A percentile compares a stretch with the other conserved stretches of the same genome.
Evolutionary conservation across 495 filamentous ascomycete genomes (phyloP).

Genomic region (Platismatia glauca): DNA sequence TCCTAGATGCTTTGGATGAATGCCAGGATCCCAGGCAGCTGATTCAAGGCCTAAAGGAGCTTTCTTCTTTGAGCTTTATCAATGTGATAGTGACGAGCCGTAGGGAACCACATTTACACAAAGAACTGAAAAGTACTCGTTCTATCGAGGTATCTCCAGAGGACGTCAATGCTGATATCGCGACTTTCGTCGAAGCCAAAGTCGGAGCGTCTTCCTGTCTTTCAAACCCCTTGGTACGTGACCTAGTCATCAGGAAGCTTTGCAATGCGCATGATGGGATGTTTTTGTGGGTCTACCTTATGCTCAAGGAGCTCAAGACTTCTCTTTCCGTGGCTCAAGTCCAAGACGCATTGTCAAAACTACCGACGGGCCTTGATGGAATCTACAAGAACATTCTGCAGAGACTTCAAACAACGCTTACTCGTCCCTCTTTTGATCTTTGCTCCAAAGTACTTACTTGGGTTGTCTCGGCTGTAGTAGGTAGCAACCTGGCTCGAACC

Average conservation of each 20-base stretch:
- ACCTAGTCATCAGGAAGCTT: neutral
- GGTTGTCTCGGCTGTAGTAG: conserved; percentile 7
- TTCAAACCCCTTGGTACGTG: neutral
- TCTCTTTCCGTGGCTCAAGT: neutral
- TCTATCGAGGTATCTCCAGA: neutral
- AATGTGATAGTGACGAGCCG: conserved; percentile 1
- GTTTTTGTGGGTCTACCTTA: conserved; percentile 9
- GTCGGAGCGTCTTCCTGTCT: neutral
- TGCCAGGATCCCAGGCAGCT: neutral
- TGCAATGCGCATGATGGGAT: conserved; percentile 8
- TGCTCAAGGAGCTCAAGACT: conserved; percentile 9
- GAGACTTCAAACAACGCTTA: neutral
- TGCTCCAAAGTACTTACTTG: neutral
- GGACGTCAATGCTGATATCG: conserved; percentile 8
- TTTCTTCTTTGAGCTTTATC: neutral
- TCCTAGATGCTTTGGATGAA: conserved; percentile 6
- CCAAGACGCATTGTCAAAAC: neutral
- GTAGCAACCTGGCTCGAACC: neutral
- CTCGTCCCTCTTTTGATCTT: neutral
- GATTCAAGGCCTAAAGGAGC: neutral
- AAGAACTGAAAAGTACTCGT: neutral
- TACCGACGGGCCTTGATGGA: neutral
- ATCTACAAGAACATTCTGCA: conserved; percentile 4
- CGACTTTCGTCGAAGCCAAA: conserved; percentile 2
- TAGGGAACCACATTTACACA: neutral